Percentiles rank a stretch among this genome's conserved stretches.
phyloP scores from a whole-genome alignment of 305 asterid species.

The Coffea humblotiana region DNA sequence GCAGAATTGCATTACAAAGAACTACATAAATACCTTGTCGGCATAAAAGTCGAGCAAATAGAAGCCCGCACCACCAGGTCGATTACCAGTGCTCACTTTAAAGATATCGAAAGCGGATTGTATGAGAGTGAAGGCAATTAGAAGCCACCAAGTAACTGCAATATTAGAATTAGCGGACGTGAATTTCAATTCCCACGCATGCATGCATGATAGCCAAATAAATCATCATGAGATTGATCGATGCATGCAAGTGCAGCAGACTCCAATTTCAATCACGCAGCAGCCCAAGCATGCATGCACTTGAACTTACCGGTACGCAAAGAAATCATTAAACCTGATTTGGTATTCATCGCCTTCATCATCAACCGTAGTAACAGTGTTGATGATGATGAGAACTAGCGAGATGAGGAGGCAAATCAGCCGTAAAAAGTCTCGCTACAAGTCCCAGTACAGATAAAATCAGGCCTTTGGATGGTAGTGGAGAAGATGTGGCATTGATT shows the following conservation, averaged over 20 bases:
- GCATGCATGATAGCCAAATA: no score
- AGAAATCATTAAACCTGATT: background rate
- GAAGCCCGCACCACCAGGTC: constrained; percentile 40
- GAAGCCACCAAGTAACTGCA: background rate
- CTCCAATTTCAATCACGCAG: no score
- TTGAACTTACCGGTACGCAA: background rate
- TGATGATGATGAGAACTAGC: background rate
- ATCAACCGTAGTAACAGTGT: background rate
- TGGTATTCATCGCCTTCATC: background rate
- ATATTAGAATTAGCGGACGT: no score
- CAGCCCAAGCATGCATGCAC: background rate
- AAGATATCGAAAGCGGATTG: constrained; percentile 41
- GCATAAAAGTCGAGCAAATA: constrained; percentile 41
- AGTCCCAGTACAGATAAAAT: no score
- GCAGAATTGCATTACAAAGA: no score
- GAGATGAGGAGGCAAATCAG: background rate
- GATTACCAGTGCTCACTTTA: constrained; percentile 38
- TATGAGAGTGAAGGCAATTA: constrained; percentile 37
- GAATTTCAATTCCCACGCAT: no score
- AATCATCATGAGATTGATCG: no score
- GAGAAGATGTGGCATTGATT: no score
- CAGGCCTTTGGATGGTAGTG: no score
- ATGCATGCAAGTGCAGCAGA: no score
- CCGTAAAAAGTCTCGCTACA: no score
- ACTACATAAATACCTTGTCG: constrained; percentile 35